Percentiles rank a stretch among this genome's conserved stretches.
These are phyloP conservation scores for Phytopythium chamaehyphon DNA, from an alignment of 352 stramenopile species.

Conservation along the genomic window DNA sequence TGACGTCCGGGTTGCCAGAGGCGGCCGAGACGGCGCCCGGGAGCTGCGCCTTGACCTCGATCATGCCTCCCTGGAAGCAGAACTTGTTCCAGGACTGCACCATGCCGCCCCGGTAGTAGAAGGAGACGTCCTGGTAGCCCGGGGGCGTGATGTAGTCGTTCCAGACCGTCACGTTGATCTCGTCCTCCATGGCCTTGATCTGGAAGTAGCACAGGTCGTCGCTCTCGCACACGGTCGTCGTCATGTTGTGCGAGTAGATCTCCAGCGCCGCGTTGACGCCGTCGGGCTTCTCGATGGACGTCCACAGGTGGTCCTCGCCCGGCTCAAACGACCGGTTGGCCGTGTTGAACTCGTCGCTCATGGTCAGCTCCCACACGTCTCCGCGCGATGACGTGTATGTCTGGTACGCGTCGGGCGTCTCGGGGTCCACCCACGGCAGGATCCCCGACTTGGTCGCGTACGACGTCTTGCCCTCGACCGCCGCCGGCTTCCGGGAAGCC, in stretches of 20 bases:
- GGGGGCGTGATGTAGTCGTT: constrained; percentile 47
- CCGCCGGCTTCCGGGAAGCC: background rate
- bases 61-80: constrained; percentile 89
- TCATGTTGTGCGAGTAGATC: constrained; percentile 89
- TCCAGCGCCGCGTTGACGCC: constrained; percentile 87
- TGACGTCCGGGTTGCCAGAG: constrained; percentile 38
- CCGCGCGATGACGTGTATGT: constrained; percentile 40
- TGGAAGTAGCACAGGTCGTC: constrained; percentile 39
- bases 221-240: constrained; percentile 34
- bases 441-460: constrained; percentile 31
- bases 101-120: constrained; percentile 70
- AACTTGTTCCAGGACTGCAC: constrained; percentile 94
- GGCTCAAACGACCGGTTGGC: constrained; percentile 70
- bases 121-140: constrained; percentile 18
- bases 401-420: constrained; percentile 20
- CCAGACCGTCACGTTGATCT: constrained; percentile 45
- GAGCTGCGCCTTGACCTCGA: constrained; percentile 87
- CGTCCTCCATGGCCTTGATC: constrained; percentile 32
- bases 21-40: constrained; percentile 59
- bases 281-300: constrained; percentile 46
- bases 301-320: constrained; percentile 89
- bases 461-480: constrained; percentile 2
- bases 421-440: constrained; percentile 30
- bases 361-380: constrained; percentile 50
- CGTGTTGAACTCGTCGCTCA: constrained; percentile 69